These are phyloP conservation scores for Taphrina confusa DNA, from an alignment of 1,139 yeast species.

Conservation along the genomic window DNA sequence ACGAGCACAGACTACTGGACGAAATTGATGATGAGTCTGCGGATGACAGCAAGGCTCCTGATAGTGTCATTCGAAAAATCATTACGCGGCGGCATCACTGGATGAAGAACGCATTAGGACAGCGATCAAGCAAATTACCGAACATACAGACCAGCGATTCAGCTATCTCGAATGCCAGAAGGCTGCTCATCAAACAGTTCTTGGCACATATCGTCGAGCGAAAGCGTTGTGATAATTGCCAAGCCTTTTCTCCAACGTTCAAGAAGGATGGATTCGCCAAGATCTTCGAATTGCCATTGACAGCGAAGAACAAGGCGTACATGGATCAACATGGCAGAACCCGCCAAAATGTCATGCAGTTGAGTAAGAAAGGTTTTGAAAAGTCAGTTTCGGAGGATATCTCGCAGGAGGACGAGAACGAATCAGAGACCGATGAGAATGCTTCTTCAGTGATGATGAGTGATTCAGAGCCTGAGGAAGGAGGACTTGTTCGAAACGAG, in stretches of 20 bases:
- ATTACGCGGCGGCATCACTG: slow-evolving; percentile 64
- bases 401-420: not conserved
- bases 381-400: slow-evolving; percentile 13
- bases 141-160: slow-evolving; percentile 32
- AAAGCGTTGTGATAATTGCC: slow-evolving; percentile 92
- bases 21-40: slow-evolving; percentile 48
- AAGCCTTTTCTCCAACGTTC: slow-evolving; percentile 84
- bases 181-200: slow-evolving; percentile 69
- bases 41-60: slow-evolving; percentile 45
- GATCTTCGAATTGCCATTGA: slow-evolving; percentile 82
- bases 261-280: slow-evolving; percentile 94
- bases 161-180: slow-evolving; percentile 74
- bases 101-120: slow-evolving; percentile 52
- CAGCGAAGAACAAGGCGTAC: slow-evolving; percentile 63
- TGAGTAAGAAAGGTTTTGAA: slow-evolving; percentile 33
- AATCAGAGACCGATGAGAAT: slow-evolving; percentile 37
- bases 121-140: slow-evolving; percentile 71
- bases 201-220: slow-evolving; percentile 71
- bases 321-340: slow-evolving; percentile 42
- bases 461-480: slow-evolving; percentile 42
- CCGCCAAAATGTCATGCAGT: slow-evolving; percentile 36
- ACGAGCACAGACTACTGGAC: slow-evolving; percentile 44
- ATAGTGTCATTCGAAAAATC: slow-evolving; percentile 44
- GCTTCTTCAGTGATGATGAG: slow-evolving; percentile 35
- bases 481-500: slow-evolving; percentile 44